Conservation (phyloP, 345 rosid genomes). For the Angophora floribunda region DNA sequence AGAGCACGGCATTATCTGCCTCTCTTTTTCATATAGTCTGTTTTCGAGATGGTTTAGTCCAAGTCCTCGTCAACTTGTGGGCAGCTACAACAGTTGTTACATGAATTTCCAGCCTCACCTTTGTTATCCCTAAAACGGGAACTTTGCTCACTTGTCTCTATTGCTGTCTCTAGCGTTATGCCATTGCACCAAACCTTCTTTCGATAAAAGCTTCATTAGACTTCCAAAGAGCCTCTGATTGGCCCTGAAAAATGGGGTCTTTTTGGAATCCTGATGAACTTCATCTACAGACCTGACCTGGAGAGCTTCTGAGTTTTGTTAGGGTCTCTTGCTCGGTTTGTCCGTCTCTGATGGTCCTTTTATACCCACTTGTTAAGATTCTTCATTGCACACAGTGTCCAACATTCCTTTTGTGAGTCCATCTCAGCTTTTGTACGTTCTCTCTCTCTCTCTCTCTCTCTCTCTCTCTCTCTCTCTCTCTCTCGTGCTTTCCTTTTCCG, state of each 20-base stretch:
- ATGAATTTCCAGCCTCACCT: constrained; percentile 5
- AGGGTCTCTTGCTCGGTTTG: not conserved
- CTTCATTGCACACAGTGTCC: not conserved
- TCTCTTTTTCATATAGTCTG: not conserved
- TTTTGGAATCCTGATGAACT: not conserved
- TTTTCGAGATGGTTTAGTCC: not conserved
- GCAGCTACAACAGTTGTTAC: not conserved
- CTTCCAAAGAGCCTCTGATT: not conserved
- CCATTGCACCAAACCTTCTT: not conserved
- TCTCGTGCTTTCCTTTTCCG: not conserved
- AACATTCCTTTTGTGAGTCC: not conserved
- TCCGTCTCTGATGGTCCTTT: not conserved
- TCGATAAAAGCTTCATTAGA: not conserved
- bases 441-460: not conserved
- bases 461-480: not conserved
- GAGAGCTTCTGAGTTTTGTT: not conserved
- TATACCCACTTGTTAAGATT: not conserved
- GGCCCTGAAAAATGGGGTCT: not conserved
- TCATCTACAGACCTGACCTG: not conserved
- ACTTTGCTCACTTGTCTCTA: not conserved
- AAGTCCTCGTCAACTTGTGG: not conserved
- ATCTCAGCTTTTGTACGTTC: not conserved
- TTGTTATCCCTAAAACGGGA: not conserved
- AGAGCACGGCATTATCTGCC: not conserved
- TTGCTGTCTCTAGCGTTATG: not conserved